phyloP scores from a whole-genome alignment of 2,329 filamentous ascomycete genomes.

The Zalaria sp. region DNA sequence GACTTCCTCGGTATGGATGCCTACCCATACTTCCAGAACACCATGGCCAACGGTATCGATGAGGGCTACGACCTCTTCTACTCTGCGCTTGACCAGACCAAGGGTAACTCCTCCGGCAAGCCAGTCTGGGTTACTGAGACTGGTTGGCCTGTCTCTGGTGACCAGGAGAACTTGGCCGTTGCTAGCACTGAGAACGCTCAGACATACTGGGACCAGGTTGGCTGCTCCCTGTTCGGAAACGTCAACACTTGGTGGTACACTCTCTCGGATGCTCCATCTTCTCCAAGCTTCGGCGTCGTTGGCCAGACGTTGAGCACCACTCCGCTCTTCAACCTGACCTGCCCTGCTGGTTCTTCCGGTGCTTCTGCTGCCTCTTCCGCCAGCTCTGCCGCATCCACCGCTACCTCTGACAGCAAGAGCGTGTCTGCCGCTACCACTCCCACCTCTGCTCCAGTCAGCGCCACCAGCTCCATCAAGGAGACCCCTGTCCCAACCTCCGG shows the following conservation, averaged over 20 bases:
- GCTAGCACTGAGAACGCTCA: constrained; percentile 55
- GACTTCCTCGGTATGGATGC: constrained; percentile 79
- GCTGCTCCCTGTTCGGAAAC: constrained; percentile 52
- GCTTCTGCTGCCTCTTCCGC: constrained; percentile 6
- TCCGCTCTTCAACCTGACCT: constrained; percentile 51
- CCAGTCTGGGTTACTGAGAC: constrained; percentile 79
- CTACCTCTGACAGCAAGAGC: not conserved
- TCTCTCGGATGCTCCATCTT: constrained; percentile 46
- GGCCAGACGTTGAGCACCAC: constrained; percentile 37
- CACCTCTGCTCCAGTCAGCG: constrained; percentile 1
- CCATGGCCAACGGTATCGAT: constrained; percentile 49
- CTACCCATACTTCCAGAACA: constrained; percentile 61
- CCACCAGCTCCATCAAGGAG: not conserved
- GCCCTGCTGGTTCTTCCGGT: constrained; percentile 20
- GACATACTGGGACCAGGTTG: constrained; percentile 68
- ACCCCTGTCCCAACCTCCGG: constrained; percentile 4
- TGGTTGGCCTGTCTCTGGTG: constrained; percentile 67
- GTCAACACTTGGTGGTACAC: constrained; percentile 61
- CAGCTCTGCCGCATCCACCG: constrained; percentile 4
- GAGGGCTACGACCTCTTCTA: constrained; percentile 54
- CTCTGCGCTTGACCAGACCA: constrained; percentile 47
- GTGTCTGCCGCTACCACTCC: constrained; percentile 5
- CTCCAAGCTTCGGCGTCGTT: constrained; percentile 58
- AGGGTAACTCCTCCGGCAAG: constrained; percentile 48
- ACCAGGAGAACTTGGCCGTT: constrained; percentile 45